Evolutionary conservation across 768 basidiomycete species (phyloP).

Genomic region (Mycena olivaceomarginata): DNA sequence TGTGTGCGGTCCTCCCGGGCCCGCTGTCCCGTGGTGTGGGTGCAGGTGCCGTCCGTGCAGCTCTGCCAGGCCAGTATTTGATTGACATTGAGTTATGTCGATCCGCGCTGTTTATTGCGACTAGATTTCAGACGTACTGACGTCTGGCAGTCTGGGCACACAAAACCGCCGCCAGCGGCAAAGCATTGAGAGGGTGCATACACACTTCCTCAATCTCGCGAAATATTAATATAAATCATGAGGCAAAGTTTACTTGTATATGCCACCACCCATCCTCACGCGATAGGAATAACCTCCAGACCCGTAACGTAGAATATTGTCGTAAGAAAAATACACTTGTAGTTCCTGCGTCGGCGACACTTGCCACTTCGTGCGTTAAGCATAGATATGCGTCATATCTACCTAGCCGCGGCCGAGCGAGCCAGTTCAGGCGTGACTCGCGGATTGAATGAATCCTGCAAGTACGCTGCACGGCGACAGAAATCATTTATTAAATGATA

Average conservation of each 20-base stretch:
- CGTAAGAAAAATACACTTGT: conserved; percentile 39
- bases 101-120: too few relatives aligned
- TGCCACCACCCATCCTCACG: neutral
- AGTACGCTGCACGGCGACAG: neutral
- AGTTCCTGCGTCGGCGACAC: neutral
- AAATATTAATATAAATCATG: conserved; percentile 1
- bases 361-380: neutral
- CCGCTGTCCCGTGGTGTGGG: conserved; percentile 48
- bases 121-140: too few relatives aligned
- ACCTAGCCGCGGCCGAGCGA: neutral
- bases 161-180: too few relatives aligned
- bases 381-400: conserved; percentile 5
- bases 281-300: conserved; percentile 2
- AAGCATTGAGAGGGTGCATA: too few relatives aligned
- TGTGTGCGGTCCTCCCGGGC: conserved; percentile 72
- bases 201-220: neutral
- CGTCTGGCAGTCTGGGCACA: too few relatives aligned
- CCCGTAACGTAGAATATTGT: conserved; percentile 30
- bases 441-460: neutral
- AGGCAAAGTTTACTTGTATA: conserved; percentile 1
- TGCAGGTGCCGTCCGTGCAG: neutral
- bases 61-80: too few relatives aligned
- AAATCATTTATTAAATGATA: conserved; percentile 2
- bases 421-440: conserved; percentile 48
- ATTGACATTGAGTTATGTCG: too few relatives aligned